Evolutionary conservation across 441 rosid species (phyloP), one percentile per base, ranked within the genome.

Genomic region (Cnidoscolus chayamansa): DNA sequence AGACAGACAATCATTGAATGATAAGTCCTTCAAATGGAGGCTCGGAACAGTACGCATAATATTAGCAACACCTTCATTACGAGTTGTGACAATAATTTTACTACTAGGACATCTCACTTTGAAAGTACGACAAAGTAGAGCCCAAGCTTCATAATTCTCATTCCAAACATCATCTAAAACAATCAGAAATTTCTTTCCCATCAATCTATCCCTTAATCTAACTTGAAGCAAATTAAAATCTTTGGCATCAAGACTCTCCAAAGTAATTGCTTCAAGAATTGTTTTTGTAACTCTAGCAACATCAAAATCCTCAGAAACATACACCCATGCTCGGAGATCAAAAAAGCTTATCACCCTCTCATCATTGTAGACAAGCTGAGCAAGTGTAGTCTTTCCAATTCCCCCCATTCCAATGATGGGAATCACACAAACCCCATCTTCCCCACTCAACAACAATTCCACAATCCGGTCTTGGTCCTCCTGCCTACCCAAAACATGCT

Each of bases 271-370:
- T 43, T 37, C 54, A 45, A 76, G 40, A 45, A 76, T 57, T 0
- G 45, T 48, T 59, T 51, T 76, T 6, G 72, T 65, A n/a, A 71
- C 32, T 48, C 25, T 70, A 6, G 43, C 10, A 60, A 58, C 45
- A 35, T 76, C 75, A 63, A 76, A 76, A 32, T 65, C 67, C 7
- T 76, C 75, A 17, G 65, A 69, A 10, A 76, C 79, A 70, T 43
- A 65, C 1, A 63, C 71, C 79, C 79, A 76, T 6, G 10, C 43
- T 59, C 13, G 71, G 20, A 64, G 16, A 56, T 56, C 60, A 30
- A 71, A 76, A 56, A 7, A n/a, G 1, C 16, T 19, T 0, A 9
- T 30, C 40, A 72, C 63, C 12, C 16, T 35, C 15, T 53, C 54
- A 49, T 72, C 62, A 59, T 72, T 76, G 45, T 19, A 72, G 11